Evolutionary conservation across 179 eudicot species (phyloP).

Genomic region (Heliamphora ciliata): DNA sequence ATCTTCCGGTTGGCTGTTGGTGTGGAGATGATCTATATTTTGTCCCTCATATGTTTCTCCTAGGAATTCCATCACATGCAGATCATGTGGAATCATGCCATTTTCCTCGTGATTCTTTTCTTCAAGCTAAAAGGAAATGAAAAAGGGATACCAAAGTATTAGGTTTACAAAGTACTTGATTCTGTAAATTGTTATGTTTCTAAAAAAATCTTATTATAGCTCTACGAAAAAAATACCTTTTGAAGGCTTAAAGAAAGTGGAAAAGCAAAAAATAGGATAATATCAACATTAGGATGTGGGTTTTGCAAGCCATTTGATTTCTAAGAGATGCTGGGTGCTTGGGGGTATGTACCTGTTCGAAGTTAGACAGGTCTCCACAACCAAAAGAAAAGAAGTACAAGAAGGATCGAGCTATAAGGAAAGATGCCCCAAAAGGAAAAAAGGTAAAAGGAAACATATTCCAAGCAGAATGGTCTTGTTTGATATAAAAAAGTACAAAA

Average conservation of each 20-base stretch:
- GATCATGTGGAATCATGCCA: not conserved
- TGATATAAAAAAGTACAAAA: no score
- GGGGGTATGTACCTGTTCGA: not conserved
- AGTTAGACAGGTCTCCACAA: not conserved
- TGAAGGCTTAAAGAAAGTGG: not conserved
- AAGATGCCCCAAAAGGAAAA: no score
- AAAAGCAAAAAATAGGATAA: not conserved
- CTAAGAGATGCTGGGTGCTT: not conserved
- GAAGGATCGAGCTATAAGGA: no score
- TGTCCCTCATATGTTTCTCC: not conserved
- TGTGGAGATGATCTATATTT: not conserved
- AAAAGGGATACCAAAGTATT: not conserved
- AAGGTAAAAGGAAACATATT: no score
- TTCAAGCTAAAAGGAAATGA: not conserved
- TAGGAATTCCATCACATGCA: not conserved
- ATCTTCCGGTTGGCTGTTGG: not conserved
- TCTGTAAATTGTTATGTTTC: no score
- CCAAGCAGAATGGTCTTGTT: no score
- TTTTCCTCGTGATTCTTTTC: not conserved
- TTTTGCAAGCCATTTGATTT: not conserved
- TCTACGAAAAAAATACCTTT: no score
- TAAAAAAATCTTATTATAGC: no score
- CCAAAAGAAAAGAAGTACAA: not conserved
- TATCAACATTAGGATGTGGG: not conserved
- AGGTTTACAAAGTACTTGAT: not conserved